Conservation (phyloP, 306 rosid species). For the barrel medic (Medicago truncatula) region DNA sequence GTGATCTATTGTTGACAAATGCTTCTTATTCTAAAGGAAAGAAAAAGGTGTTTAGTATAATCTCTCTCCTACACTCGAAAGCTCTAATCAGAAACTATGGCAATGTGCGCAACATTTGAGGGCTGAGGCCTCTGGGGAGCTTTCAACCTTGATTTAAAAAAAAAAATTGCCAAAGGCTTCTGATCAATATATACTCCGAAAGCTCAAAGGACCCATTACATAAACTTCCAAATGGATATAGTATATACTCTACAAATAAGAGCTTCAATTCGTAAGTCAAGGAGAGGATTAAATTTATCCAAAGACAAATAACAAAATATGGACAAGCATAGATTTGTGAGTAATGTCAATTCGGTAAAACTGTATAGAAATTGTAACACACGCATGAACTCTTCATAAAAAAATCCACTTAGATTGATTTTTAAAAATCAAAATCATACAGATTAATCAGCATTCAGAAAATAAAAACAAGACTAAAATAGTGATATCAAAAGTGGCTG, state of each 20-base stretch:
- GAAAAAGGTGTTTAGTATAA: background rate
- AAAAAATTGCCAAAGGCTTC: background rate
- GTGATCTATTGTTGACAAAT: background rate
- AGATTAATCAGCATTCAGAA: constrained; percentile 21
- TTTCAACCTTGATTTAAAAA: background rate
- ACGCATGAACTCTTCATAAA: background rate
- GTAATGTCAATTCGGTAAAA: background rate
- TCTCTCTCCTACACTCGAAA: background rate
- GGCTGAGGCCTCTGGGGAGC: constrained; percentile 10
- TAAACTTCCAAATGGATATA: background rate
- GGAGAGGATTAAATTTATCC: constrained; percentile 2
- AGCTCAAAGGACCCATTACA: background rate
- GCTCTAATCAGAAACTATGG: background rate
- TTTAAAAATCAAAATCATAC: constrained; percentile 32
- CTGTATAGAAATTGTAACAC: background rate
- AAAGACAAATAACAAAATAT: background rate
- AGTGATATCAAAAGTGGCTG: constrained; percentile 11
- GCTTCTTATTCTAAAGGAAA: constrained; percentile 3
- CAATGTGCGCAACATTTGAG: background rate
- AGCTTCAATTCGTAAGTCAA: background rate
- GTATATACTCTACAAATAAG: constrained; percentile 4
- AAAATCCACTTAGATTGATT: constrained; percentile 12
- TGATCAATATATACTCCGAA: background rate
- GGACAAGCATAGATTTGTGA: background rate
- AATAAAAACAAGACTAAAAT: constrained; percentile 10